Base-by-base conservation (phyloP, 2,329 filamentous ascomycete species). In the Pseudogymnoascus sp. region DNA sequence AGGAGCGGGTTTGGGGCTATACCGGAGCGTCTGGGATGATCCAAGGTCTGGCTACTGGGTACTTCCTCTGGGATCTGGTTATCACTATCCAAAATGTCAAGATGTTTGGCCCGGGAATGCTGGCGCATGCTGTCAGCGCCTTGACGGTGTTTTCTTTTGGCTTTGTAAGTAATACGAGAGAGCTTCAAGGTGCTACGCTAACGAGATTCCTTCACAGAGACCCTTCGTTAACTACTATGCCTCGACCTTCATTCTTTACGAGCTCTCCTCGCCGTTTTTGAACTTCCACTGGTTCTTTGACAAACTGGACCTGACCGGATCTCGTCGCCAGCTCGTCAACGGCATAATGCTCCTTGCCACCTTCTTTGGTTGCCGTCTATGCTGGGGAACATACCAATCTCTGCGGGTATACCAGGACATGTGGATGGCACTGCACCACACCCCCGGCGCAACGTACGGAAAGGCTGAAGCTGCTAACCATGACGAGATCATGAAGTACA, bases 251-350 rank as follows among this genome's bases (percentile, higher is more conserved):
- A 90, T 96, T 71, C 86, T 95, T 65, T 96, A 92, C 84, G 91
- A 96, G 76, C 83, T 96, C 41, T 93, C 90, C 25, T 90, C 88
- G 4, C 90, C 90, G 6, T 93, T 95, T 76, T 82, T 95, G 65
- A 96, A 96, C 74, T 84, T 93, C 73, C 91, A 96, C 79, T 96
- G 91, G 91, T 95, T 95, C 79, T 90, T 90, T 77, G 91, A 96
- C 77, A 96, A 96, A 79, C 79, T 93, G 65, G 83, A 85, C 71
- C 86, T 92, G 81, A 95, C 91, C 0, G 91, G 91, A 37, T 86
- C 87, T 19, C 81, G 80, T 62, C 76, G 85, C 23, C 91, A 95
- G 77, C 82, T 93, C 28, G 86, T 90, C 76, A 95, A 95, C 71
- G 90, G 90, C 69, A 80, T 92, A 66, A 72, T 84, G 64, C 84